phyloP scores from a whole-genome alignment of 768 basidiomycete genomes.

The Rhizopogon roseolus region DNA sequence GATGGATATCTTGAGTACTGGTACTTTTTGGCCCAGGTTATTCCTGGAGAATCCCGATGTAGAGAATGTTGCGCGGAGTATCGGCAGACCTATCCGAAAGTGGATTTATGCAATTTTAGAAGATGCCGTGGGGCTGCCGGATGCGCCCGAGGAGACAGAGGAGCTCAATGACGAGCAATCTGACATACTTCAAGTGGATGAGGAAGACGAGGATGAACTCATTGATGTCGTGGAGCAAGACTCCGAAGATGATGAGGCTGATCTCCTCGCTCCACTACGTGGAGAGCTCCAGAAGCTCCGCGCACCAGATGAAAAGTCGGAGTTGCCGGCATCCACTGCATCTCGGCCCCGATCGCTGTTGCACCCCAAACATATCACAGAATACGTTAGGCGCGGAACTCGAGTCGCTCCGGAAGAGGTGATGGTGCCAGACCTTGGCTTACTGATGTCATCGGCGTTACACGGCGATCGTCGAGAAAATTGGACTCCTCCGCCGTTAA shows the following conservation, averaged over 20 bases:
- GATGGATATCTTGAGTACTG: slow-evolving; percentile 56
- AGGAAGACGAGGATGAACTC: slow-evolving; percentile 53
- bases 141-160: slow-evolving; percentile 15
- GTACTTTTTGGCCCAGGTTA: slow-evolving; percentile 65
- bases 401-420: slow-evolving; percentile 58
- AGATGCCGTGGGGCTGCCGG: slow-evolving; percentile 58
- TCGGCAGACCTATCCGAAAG: slow-evolving; percentile 56
- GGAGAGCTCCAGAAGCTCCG: slow-evolving; percentile 62
- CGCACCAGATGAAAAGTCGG: slow-evolving; percentile 31
- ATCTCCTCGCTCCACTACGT: slow-evolving; percentile 65
- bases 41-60: slow-evolving; percentile 77
- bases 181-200: slow-evolving; percentile 28
- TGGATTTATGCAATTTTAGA: slow-evolving; percentile 70
- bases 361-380: slow-evolving; percentile 31
- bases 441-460: slow-evolving; percentile 38
- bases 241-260: slow-evolving; percentile 40
- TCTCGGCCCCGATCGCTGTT: slow-evolving; percentile 23
- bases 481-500: slow-evolving; percentile 43
- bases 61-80: slow-evolving; percentile 58
- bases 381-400: slow-evolving; percentile 68
- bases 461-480: slow-evolving; percentile 15
- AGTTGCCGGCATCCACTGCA: slow-evolving; percentile 23
- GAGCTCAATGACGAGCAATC: slow-evolving; percentile 17
- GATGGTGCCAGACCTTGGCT: slow-evolving; percentile 41
- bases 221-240: slow-evolving; percentile 63